These are phyloP conservation scores for Suhomyces atakaporum DNA, from an alignment of 1,139 yeast genomes.

Conservation along the genomic window DNA sequence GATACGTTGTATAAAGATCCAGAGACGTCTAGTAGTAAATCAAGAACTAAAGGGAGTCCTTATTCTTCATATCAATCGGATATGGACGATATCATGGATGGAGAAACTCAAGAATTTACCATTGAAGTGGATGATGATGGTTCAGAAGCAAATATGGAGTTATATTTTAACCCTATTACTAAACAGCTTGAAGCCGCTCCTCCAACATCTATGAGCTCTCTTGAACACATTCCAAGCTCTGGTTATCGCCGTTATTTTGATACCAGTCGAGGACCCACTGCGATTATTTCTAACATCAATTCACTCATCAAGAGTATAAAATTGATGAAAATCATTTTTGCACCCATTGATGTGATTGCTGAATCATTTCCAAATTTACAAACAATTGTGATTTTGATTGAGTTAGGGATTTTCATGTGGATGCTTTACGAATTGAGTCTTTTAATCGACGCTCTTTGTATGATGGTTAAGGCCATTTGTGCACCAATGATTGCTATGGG, in stretches of 20 bases:
- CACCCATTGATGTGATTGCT: slow-evolving; percentile 46
- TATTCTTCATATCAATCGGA: slow-evolving; percentile 4
- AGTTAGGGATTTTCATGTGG: slow-evolving; percentile 45
- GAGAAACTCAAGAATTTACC: slow-evolving; percentile 26
- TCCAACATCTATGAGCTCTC: slow-evolving; percentile 30
- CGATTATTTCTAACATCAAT: slow-evolving; percentile 30
- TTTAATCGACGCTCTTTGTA: slow-evolving; percentile 47
- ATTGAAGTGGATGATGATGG: slow-evolving; percentile 37
- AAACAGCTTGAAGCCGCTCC: slow-evolving; percentile 37
- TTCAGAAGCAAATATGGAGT: slow-evolving; percentile 27
- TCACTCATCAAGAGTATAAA: slow-evolving; percentile 37
- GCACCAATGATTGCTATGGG: slow-evolving; percentile 54
- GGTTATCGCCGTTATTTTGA: neutral
- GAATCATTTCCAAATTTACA: slow-evolving; percentile 43
- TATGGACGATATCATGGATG: slow-evolving; percentile 8
- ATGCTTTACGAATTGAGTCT: slow-evolving; percentile 45
- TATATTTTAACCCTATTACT: slow-evolving; percentile 37
- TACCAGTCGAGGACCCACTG: slow-evolving; percentile 12
- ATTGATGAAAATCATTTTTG: slow-evolving; percentile 40
- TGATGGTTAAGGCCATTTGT: slow-evolving; percentile 50
- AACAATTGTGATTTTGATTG: slow-evolving; percentile 41
- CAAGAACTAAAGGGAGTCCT: slow-evolving; percentile 6
- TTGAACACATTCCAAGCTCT: slow-evolving; percentile 5
- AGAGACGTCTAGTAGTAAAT: neutral
- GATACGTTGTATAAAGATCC: slow-evolving; percentile 21